A percentile compares a stretch with the other conserved stretches of the same genome.
These are phyloP conservation scores for Yarrowia sp. DNA, from an alignment of 805 yeast genomes.

Conservation along the genomic window DNA sequence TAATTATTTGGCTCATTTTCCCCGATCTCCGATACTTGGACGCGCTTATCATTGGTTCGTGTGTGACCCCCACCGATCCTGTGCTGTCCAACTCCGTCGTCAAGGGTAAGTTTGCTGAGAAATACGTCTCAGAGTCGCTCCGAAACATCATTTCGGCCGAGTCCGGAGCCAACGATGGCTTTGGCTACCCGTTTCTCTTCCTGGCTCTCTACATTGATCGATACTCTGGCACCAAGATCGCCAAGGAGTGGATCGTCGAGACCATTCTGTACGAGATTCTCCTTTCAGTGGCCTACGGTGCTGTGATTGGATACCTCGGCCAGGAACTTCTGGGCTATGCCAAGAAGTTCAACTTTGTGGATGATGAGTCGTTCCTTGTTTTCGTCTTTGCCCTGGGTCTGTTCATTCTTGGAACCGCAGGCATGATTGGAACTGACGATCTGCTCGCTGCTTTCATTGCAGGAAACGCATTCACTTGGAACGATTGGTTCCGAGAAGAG, in stretches of 20 bases:
- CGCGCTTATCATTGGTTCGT: conserved; percentile 61
- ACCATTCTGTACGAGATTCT: conserved; percentile 63
- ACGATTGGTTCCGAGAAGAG: conserved; percentile 52
- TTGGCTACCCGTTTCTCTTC: conserved; percentile 59
- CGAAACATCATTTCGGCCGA: conserved; percentile 65
- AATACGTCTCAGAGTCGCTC: conserved; percentile 58
- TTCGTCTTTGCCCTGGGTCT: conserved; percentile 54
- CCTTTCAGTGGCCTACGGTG: conserved; percentile 52
- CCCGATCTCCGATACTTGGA: conserved; percentile 57
- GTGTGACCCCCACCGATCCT: conserved; percentile 78
- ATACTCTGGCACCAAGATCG: conserved; percentile 52
- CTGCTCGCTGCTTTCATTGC: conserved; percentile 70
- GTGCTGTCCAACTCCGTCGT: conserved; percentile 72
- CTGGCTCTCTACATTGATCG: conserved; percentile 55
- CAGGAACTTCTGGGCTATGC: conserved; percentile 54
- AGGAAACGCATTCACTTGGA: conserved; percentile 73
- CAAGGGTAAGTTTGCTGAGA: conserved; percentile 65
- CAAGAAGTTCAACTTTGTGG: conserved; percentile 52
- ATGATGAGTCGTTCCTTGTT: conserved; percentile 58
- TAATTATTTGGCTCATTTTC: conserved; percentile 59
- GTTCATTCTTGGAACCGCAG: conserved; percentile 63
- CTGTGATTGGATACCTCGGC: conserved; percentile 51
- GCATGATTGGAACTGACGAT: conserved; percentile 66
- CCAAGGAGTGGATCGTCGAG: conserved; percentile 60
- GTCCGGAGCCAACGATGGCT: conserved; percentile 73